Evolutionary conservation across 495 filamentous ascomycete species (phyloP), one percentile per base, ranked within the genome.

Genomic region (Cryomyces minteri): DNA sequence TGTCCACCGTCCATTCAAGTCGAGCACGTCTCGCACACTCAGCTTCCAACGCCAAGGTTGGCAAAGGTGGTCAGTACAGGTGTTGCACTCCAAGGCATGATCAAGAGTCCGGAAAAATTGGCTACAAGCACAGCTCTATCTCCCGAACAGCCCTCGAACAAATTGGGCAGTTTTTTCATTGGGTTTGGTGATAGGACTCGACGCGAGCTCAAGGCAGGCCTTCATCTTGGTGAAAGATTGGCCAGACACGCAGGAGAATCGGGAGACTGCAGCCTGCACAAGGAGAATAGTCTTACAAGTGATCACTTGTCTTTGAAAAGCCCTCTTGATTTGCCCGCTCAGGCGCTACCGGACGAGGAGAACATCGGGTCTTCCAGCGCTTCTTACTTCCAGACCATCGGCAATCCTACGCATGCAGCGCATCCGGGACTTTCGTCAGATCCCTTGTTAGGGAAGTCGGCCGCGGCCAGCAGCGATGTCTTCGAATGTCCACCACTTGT

Each of bases 201-300:
- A 46, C 54, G 60, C 51, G 61, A 69, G 50, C 50, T 73, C 37
- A 61, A 60, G 44, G 65, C 62, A 31, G 66, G 64, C 32, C 54
- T 73, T 43, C 58, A 61, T 5, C 59, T 74, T 45, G 72, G 69
- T 8, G 67, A 74, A 42, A 60, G 67, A 43, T 55, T 73, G 41
- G 68, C 67, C 4, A 63, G 59, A 49, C 52, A 29, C 46, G 48
- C 40, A 38, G 25, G 18, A 25, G 18, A 25, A 1, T 25, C 18
- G 18, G 18, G 18, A 25, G 1, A 1, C 18, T 25, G 18, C 18
- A 25, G 2, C 18, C 18, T 25, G 18, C 18, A 25, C 18, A 25
- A 25, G 18, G 18, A 25, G 18, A 25, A 25, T 25, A 25, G 18
- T 25, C 18, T 2, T 25, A 25, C 18, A 25, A 25, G 18, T 25